A percentile compares a stretch with the other conserved stretches of the same genome.
Evolutionary conservation across 1,284 basidiomycete genomes (phyloP).

Genomic region (Microbotryum silenes-acaulis): DNA sequence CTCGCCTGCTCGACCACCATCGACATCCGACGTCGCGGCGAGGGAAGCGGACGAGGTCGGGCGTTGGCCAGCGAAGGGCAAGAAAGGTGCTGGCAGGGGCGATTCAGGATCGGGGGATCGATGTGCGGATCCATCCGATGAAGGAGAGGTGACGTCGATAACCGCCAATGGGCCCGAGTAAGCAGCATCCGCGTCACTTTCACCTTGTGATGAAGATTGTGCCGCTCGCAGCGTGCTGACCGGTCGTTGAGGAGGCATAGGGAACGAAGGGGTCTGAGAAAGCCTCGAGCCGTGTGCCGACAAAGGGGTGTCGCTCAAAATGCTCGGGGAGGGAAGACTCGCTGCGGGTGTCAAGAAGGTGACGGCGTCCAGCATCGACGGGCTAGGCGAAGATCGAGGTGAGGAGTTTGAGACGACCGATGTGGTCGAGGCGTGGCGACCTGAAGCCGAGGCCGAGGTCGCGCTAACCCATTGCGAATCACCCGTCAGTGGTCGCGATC

Average conservation of each 20-base stretch:
- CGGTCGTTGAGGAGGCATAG: conserved; percentile 3
- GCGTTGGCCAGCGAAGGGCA: conserved; percentile 31
- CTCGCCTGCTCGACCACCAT: neutral
- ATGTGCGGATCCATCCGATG: neutral
- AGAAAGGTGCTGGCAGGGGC: conserved; percentile 25
- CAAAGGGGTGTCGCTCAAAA: neutral
- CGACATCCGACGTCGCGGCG: neutral
- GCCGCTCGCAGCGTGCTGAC: neutral
- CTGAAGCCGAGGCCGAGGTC: conserved; percentile 11
- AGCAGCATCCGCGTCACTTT: too few relatives aligned
- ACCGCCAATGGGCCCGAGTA: neutral
- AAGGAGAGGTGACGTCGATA: neutral
- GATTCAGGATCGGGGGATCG: conserved; percentile 5
- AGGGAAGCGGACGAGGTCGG: conserved; percentile 8
- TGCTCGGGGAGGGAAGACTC: neutral
- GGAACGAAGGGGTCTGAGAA: conserved; percentile 1
- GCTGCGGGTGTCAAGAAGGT: conserved; percentile 19
- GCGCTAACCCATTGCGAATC: neutral
- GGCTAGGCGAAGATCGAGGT: neutral
- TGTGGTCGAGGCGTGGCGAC: conserved; percentile 14
- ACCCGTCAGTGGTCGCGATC: conserved; percentile 6
- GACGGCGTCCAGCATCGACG: conserved; percentile 28
- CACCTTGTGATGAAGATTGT: too few relatives aligned
- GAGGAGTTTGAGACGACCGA: conserved; percentile 6
- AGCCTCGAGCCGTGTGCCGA: neutral